These are phyloP conservation scores for Naganishia antarctica DNA, from an alignment of 768 basidiomycete species.

Conservation along the genomic window DNA sequence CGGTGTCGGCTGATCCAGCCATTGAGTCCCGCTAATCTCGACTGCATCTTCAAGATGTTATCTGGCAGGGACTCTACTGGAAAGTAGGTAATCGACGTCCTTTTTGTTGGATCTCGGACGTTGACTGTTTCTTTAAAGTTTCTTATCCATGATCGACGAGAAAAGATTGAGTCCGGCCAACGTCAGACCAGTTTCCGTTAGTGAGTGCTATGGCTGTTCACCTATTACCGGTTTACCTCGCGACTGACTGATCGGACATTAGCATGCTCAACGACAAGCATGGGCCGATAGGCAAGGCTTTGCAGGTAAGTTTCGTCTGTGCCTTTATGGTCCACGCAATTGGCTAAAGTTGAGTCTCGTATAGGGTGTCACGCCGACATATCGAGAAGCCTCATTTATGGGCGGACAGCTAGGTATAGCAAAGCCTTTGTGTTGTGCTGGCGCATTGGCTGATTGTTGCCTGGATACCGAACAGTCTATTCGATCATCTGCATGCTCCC, in stretches of 20 bases:
- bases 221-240: no score
- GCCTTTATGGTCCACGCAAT: no score
- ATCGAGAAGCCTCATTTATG: constrained; percentile 73
- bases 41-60: constrained; percentile 59
- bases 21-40: neutral
- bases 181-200: constrained; percentile 84
- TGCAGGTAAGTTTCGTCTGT: constrained; percentile 51
- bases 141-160: constrained; percentile 77
- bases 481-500: constrained; percentile 79
- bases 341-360: neutral
- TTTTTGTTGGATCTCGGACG: neutral
- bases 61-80: constrained; percentile 93
- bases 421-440: no score
- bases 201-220: constrained; percentile 28
- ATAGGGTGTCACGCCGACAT: constrained; percentile 54
- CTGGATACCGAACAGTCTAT: no score
- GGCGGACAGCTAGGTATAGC: constrained; percentile 76
- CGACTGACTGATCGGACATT: neutral
- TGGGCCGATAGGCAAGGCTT: constrained; percentile 68
- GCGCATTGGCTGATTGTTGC: no score
- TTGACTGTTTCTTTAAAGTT: constrained; percentile 52
- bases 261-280: constrained; percentile 78
- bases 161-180: constrained; percentile 85
- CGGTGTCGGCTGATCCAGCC: neutral
- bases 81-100: constrained; percentile 51